Conservation (phyloP, 768 basidiomycete genomes). For the Hebeloma cylindrosporum region DNA sequence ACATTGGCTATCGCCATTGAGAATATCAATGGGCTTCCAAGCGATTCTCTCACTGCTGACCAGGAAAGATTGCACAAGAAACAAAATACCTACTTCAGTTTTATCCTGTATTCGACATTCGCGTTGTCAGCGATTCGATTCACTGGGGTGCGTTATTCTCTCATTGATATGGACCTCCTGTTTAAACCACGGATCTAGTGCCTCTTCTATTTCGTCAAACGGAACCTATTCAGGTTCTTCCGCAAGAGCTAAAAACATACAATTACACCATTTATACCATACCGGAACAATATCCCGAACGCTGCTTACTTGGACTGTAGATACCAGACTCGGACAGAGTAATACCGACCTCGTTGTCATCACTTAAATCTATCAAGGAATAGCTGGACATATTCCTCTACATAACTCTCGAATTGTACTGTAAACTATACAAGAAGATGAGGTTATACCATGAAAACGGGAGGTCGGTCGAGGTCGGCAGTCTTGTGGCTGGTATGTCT, state of each 20-base stretch:
- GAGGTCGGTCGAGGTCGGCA: too few relatives aligned
- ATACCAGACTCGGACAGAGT: too few relatives aligned
- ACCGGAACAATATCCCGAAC: neutral
- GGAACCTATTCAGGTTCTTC: slow-evolving; percentile 82
- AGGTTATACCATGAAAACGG: too few relatives aligned
- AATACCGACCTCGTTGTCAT: too few relatives aligned
- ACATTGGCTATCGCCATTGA: slow-evolving; percentile 71
- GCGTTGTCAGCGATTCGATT: slow-evolving; percentile 71
- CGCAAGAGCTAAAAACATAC: slow-evolving; percentile 56
- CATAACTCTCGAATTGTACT: too few relatives aligned
- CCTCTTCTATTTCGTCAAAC: slow-evolving; percentile 78
- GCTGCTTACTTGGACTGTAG: neutral
- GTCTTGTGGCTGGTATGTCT: too few relatives aligned
- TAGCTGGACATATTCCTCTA: too few relatives aligned
- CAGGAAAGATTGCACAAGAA: slow-evolving; percentile 39
- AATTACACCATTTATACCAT: slow-evolving; percentile 2
- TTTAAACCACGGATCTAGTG: slow-evolving; percentile 51
- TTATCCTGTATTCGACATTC: slow-evolving; percentile 83
- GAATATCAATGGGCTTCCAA: slow-evolving; percentile 65
- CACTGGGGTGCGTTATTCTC: slow-evolving; percentile 56
- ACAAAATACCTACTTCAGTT: slow-evolving; percentile 63
- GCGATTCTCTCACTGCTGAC: slow-evolving; percentile 37
- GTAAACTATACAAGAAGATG: too few relatives aligned
- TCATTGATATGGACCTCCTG: slow-evolving; percentile 2
- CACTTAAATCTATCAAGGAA: too few relatives aligned